Conservation (phyloP, 352 stramenopile genomes). For the Synura sp. region DNA sequence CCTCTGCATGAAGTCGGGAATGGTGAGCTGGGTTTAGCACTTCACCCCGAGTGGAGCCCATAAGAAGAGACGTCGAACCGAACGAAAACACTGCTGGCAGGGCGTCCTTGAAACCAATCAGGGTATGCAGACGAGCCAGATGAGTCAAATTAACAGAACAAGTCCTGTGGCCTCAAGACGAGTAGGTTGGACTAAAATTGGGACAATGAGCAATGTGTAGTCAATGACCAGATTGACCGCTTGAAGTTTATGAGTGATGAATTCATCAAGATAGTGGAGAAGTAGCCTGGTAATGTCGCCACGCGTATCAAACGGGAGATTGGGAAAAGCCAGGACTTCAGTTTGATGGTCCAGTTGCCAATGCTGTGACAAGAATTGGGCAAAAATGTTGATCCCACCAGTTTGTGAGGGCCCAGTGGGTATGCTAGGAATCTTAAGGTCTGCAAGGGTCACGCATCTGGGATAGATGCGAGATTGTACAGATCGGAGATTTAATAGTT, state of each 20-base stretch:
- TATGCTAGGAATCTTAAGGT: background rate
- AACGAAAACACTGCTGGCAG: slow-evolving; percentile 3
- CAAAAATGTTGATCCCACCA: background rate
- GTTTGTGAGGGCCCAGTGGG: background rate
- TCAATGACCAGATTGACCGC: slow-evolving; percentile 12
- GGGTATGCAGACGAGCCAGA: slow-evolving; percentile 8
- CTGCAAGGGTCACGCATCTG: background rate
- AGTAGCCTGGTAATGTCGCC: background rate
- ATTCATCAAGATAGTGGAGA: slow-evolving; percentile 15
- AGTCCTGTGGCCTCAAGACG: background rate
- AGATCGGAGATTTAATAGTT: background rate
- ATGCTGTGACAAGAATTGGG: background rate
- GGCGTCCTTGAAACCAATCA: slow-evolving; percentile 6
- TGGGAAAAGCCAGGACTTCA: background rate
- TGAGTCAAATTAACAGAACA: slow-evolving; percentile 16
- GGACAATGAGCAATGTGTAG: slow-evolving; percentile 23
- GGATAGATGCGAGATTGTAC: background rate
- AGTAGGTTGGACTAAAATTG: slow-evolving; percentile 16
- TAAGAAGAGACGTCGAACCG: background rate
- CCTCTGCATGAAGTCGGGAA: background rate
- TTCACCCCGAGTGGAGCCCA: slow-evolving; percentile 7
- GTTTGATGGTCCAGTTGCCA: slow-evolving; percentile 17
- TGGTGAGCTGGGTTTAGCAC: slow-evolving; percentile 7
- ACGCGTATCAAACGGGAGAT: background rate
- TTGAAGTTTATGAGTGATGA: slow-evolving; percentile 26